A percentile compares a stretch with the other conserved stretches of the same genome.
These are phyloP conservation scores for Aquilaria sinensis DNA, from an alignment of 345 rosid genomes.

Conservation along the genomic window DNA sequence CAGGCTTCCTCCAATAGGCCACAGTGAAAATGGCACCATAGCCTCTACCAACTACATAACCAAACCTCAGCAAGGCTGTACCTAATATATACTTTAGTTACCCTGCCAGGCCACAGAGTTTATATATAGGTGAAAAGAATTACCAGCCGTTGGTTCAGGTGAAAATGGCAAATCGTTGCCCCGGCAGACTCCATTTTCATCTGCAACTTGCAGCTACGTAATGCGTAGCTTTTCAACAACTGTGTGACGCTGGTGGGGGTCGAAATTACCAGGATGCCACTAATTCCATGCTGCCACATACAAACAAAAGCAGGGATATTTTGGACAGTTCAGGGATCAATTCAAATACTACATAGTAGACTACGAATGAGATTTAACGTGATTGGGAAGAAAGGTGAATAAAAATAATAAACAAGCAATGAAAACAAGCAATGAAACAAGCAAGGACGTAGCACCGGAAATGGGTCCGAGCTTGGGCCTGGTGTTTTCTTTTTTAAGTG, in stretches of 20 bases:
- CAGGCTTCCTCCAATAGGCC: constrained; percentile 41
- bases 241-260: not conserved
- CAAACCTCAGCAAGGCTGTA: not conserved
- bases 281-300: not conserved
- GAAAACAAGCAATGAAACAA: too few species aligned
- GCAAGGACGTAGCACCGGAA: too few species aligned
- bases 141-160: not conserved
- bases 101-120: too few species aligned
- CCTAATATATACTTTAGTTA: too few species aligned
- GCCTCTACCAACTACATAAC: constrained; percentile 9
- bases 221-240: constrained; percentile 6
- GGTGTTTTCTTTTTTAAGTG: too few species aligned
- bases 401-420: too few species aligned
- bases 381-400: too few species aligned
- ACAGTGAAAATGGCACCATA: constrained; percentile 52
- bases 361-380: too few species aligned
- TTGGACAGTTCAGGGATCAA: constrained; percentile 6
- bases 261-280: constrained; percentile 14
- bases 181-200: constrained; percentile 23
- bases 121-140: too few species aligned
- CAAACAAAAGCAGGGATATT: not conserved
- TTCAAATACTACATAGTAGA: not conserved
- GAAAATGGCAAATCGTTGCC: constrained; percentile 6
- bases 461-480: too few species aligned
- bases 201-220: constrained; percentile 9